These are phyloP conservation scores for Aspergillus conjunctus DNA, from an alignment of 495 filamentous ascomycete species.

Conservation along the genomic window DNA sequence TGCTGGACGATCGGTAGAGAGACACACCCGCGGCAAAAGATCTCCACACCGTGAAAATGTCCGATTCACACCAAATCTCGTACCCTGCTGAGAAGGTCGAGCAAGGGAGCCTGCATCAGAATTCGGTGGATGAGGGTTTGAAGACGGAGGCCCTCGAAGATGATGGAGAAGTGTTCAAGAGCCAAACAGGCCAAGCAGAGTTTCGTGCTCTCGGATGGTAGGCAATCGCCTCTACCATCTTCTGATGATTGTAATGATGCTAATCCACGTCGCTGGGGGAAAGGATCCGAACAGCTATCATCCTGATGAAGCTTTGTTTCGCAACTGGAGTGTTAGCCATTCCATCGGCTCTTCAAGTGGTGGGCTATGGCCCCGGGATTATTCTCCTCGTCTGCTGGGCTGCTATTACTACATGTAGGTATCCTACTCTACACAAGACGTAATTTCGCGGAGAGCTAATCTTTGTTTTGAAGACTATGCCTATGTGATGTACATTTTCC, in stretches of 20 bases:
- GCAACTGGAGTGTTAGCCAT: slow-evolving; percentile 62
- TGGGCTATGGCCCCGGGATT: slow-evolving; percentile 60
- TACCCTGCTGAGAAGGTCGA: neutral
- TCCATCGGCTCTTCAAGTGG: slow-evolving; percentile 56
- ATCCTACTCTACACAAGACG: neutral
- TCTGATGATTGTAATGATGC: too few relatives aligned
- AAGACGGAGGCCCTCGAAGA: neutral
- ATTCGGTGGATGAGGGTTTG: neutral
- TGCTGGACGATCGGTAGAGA: neutral
- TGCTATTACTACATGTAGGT: neutral
- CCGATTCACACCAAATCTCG: neutral
- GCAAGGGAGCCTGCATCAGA: neutral
- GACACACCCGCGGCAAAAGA: neutral
- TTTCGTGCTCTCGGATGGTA: slow-evolving; percentile 56
- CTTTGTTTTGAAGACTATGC: slow-evolving; percentile 37
- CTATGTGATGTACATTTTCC: slow-evolving; percentile 36
- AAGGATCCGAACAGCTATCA: slow-evolving; percentile 43
- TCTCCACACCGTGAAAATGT: neutral
- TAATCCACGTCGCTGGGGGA: neutral
- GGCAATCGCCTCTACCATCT: neutral
- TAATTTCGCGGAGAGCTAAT: slow-evolving; percentile 33
- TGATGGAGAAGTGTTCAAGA: slow-evolving; percentile 52
- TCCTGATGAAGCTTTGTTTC: slow-evolving; percentile 54
- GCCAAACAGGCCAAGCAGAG: slow-evolving; percentile 47
- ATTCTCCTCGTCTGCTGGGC: slow-evolving; percentile 28